Base-by-base conservation (phyloP, 2,329 filamentous ascomycete genomes). In the Penicillium paneum region DNA sequence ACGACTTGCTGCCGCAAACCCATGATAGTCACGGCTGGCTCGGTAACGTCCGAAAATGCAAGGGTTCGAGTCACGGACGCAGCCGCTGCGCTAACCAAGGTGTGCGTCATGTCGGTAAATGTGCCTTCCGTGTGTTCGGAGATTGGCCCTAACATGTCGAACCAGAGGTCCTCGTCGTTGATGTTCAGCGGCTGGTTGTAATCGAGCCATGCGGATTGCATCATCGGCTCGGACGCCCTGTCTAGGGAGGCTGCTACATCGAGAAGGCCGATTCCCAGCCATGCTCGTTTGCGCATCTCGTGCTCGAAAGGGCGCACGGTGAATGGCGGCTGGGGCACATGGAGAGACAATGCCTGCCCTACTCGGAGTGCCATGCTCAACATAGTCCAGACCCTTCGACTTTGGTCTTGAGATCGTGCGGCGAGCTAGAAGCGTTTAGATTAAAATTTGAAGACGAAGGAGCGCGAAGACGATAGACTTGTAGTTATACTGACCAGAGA, bases 331-430 rank as follows among this genome's bases (percentile, higher is more conserved):
- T 67, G 57, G 5, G 61, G 39, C 17, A 66, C 24, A 50, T 71
- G 63, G 7, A 71, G 67, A 7, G 56, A 71, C 15, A 69, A 56
- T 13, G 67, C 66, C 56, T 72, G 69, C 3, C 58, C 68, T 32
- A 69, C 64, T 38, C 67, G 66, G 3, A 72, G 54, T 4, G 67
- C 69, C 59, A 71, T 64, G 46, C 63, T 62, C 15, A 69, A 43
- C 67, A 71, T 68, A 4, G 69, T 71, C 69, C 69, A 71, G 7
- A 67, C 63, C n/a, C 67, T 61, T 35, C 68, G 64, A 34, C 62
- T 69, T 56, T 68, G 66, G 48, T 71, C 67, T 52, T 68, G 67
- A 5, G 58, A 64, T 17, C 68, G 64, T 13, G 65, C 59, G 8
- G 62, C 62, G n/a, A 66, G 55, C 64, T 66, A 46, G 8, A 10